phyloP scores from a whole-genome alignment of 2,329 filamentous ascomycete genomes.

The Fusarium mexicanum region DNA sequence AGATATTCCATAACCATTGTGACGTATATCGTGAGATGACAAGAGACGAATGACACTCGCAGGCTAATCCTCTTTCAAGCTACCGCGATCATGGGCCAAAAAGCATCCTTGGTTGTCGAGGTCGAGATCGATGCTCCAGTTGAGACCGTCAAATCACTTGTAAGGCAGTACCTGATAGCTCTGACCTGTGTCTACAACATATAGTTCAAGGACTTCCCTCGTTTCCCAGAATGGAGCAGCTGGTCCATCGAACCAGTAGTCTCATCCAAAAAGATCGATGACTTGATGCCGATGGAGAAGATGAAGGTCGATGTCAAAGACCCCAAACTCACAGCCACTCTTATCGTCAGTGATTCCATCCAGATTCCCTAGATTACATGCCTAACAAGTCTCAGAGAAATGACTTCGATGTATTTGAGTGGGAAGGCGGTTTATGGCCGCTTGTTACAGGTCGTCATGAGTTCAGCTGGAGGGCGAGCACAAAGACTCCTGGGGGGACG shows the following conservation, averaged over 20 bases:
- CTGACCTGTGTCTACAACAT: accelerated
- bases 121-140: conserved; percentile 11
- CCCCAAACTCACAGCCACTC: not conserved
- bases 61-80: accelerated
- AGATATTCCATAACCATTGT: not conserved
- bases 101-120: not conserved
- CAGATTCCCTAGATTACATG: accelerated
- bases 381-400: not conserved
- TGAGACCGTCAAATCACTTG: conserved; percentile 1
- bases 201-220: conserved; percentile 2
- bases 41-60: not conserved
- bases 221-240: conserved; percentile 7
- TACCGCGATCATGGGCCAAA: not conserved
- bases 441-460: conserved; percentile 6
- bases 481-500: not conserved
- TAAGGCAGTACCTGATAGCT: accelerated
- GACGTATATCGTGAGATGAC: accelerated
- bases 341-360: not conserved
- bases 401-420: not conserved
- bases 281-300: not conserved
- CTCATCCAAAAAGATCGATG: not conserved
- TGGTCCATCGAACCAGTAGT: conserved; percentile 2
- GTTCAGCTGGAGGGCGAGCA: conserved; percentile 15
- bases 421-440: not conserved
- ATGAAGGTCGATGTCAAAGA: conserved; percentile 2